Conservation (phyloP, 768 basidiomycete genomes). For the Lyophyllum decastes region DNA sequence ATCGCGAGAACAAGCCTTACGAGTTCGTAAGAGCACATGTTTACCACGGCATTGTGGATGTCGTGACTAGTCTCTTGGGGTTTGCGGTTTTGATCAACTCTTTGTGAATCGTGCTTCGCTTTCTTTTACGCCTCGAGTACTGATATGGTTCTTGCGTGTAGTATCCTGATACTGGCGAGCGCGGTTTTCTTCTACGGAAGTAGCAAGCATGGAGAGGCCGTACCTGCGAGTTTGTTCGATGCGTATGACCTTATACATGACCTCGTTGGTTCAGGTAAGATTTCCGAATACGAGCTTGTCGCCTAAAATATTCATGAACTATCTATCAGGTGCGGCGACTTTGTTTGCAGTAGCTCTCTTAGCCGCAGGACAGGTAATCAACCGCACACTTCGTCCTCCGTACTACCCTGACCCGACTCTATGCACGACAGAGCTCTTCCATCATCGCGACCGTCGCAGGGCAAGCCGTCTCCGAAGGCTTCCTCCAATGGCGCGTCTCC, state of each 20-base stretch:
- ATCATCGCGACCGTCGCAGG: conserved; percentile 90
- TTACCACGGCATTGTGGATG: conserved; percentile 65
- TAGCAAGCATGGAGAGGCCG: conserved; percentile 20
- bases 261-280: conserved; percentile 66
- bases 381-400: neutral
- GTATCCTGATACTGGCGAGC: conserved; percentile 80
- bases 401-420: neutral
- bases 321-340: conserved; percentile 67
- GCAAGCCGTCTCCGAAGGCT: conserved; percentile 89
- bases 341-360: conserved; percentile 88
- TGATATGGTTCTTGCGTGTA: conserved; percentile 23
- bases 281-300: neutral
- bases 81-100: conserved; percentile 91
- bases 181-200: conserved; percentile 73
- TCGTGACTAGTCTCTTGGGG: conserved; percentile 70
- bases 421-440: conserved; percentile 65
- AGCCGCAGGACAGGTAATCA: conserved; percentile 70
- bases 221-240: conserved; percentile 79
- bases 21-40: conserved; percentile 63
- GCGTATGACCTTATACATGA: conserved; percentile 75
- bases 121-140: neutral
- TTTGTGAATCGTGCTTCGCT: conserved; percentile 46
- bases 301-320: conserved; percentile 1
- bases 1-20: conserved; percentile 57
- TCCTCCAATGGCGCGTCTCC: conserved; percentile 83